These are phyloP conservation scores for Candida sp. DNA, from an alignment of 1,139 yeast genomes.

Conservation along the genomic window DNA sequence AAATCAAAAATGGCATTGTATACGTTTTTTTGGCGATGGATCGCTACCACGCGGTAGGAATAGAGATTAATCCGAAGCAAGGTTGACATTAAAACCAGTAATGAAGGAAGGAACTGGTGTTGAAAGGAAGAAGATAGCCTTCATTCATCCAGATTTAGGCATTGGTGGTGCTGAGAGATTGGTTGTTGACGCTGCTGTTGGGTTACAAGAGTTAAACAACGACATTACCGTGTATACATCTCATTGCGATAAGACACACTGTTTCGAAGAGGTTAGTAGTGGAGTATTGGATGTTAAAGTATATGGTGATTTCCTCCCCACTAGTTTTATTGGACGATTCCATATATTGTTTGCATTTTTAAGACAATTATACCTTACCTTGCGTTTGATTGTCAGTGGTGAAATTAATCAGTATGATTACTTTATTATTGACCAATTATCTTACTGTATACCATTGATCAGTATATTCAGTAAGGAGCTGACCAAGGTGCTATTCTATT, in stretches of 20 bases:
- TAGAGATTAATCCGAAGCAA: too few species aligned
- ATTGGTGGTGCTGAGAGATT: conserved; percentile 97
- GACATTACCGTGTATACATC: conserved; percentile 75
- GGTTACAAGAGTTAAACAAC: conserved; percentile 69
- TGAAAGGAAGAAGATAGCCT: conserved; percentile 50
- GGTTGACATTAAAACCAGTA: background rate
- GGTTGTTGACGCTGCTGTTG: conserved; percentile 93
- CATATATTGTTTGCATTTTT: conserved; percentile 80
- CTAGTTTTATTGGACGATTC: conserved; percentile 59
- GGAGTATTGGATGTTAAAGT: conserved; percentile 61
- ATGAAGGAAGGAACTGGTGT: background rate
- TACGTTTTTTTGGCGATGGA: background rate
- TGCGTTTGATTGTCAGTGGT: conserved; percentile 47
- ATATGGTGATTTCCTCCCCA: conserved; percentile 81
- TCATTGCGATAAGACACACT: conserved; percentile 81
- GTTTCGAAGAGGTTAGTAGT: conserved; percentile 82
- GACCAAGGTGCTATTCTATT: conserved; percentile 67
- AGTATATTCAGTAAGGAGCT: conserved; percentile 45
- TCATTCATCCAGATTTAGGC: conserved; percentile 94
- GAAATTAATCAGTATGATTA: conserved; percentile 56
- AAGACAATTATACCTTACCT: conserved; percentile 70
- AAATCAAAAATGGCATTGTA: too few species aligned
- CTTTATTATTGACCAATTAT: conserved; percentile 83
- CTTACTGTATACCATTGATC: conserved; percentile 79
- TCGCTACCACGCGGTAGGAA: background rate